Evolutionary conservation across 2,329 filamentous ascomycete genomes (phyloP), one percentile per base, ranked within the genome.

Genomic region (Tolypocladium album): DNA sequence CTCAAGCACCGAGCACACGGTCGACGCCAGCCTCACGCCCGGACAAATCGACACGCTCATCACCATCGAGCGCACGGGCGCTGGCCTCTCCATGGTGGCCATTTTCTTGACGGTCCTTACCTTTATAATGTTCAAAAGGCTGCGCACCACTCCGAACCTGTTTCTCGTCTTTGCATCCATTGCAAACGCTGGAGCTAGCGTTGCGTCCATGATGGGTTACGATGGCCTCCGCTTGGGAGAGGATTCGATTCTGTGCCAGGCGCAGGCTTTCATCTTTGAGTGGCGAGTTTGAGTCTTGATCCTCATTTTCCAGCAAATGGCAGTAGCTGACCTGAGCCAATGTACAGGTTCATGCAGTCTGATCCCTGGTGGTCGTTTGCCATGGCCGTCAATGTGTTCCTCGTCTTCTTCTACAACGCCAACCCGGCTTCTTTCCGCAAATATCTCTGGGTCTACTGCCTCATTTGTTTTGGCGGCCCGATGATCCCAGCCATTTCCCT

Each of bases 311-410:
- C 15, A 4, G 12, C 9, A 15, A 31, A 3, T 3, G 27, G 5
- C 3, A 31, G 27, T 63, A 3, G 64, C 57, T 38, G 13, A 34
- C n/a, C 12, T 7, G 17, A 12, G 24, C 2, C 9, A 12, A 20
- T 31, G 1, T 20, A 13, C 52, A 90, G 86, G 83, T 91, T 90
- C 71, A 88, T 89, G 82, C 86, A 88, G 65, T 87, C 87, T 4
- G 88, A 90, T 71, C 84, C 87, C 0, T 81, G 88, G 74, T 92
- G 87, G 88, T 89, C 88, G 0, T 84, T 91, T 65, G 88, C 87
- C 62, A 93, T 93, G 89, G 88, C 89, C 0, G 79, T 88, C 67
- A 93, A 93, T 64, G 89, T 93, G 59, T 90, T 87, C 69, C 79
- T 92, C 57, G 82, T 85, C 47, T 84, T 85, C 67, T 85, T 84